These are phyloP conservation scores for Dactylellina cionopaga DNA, from an alignment of 2,329 filamentous ascomycete genomes.

Conservation along the genomic window DNA sequence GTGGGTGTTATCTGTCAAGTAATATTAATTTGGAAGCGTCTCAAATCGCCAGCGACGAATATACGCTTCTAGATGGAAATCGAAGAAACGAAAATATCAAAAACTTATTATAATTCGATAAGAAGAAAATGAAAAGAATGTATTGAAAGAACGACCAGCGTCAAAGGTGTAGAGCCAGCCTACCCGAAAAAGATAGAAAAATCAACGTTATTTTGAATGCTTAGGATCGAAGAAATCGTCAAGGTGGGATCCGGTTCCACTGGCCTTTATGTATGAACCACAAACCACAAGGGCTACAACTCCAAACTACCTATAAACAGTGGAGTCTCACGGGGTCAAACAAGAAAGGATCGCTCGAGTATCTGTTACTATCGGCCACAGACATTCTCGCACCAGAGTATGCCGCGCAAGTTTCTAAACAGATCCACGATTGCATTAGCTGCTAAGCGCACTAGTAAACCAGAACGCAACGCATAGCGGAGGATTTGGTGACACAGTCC, in stretches of 20 bases:
- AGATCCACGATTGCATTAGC: background rate
- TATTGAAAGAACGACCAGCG: constrained; percentile 43
- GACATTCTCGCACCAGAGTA: background rate
- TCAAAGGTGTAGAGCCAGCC: constrained; percentile 29
- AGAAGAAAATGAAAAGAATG: constrained; percentile 8
- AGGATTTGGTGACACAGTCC: background rate
- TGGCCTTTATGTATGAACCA: constrained; percentile 5
- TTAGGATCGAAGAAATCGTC: background rate
- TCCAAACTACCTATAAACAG: too few species aligned
- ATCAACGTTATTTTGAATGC: background rate
- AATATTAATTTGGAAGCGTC: too few species aligned
- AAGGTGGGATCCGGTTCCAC: constrained; percentile 1
- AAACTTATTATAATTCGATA: constrained; percentile 9
- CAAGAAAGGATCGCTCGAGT: background rate
- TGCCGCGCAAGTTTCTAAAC: constrained; percentile 18
- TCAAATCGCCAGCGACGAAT: constrained; percentile 27
- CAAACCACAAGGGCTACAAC: background rate
- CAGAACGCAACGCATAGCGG: background rate
- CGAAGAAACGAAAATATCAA: constrained; percentile 9
- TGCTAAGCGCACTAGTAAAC: too few species aligned
- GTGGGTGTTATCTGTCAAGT: background rate
- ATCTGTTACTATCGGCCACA: background rate
- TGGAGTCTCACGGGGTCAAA: too few species aligned
- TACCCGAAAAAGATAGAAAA: constrained; percentile 7
- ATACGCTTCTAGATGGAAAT: too few species aligned